Conservation (phyloP, 805 yeast genomes). For the Candida tibetensis region DNA sequence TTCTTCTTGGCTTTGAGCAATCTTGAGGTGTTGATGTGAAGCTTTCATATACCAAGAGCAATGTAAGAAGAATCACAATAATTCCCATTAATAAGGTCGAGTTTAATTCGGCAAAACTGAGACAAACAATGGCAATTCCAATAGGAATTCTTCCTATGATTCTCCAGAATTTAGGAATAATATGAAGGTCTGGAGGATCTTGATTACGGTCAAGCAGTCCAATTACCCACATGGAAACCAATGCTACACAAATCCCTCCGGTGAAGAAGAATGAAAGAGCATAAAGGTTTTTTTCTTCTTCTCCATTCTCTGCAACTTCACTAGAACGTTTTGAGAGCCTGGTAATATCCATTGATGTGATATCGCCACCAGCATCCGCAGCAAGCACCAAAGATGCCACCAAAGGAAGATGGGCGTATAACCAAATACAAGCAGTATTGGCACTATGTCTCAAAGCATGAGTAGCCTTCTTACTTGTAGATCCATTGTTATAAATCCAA, state of each 20-base stretch:
- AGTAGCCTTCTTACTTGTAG: conserved; percentile 45
- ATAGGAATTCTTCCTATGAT: conserved; percentile 41
- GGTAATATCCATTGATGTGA: conserved; percentile 30
- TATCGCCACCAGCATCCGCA: conserved; percentile 59
- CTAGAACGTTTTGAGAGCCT: conserved; percentile 9
- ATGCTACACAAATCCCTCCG: conserved; percentile 49
- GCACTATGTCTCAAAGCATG: conserved; percentile 55
- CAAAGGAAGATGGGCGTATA: conserved; percentile 49
- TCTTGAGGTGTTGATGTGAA: conserved; percentile 24
- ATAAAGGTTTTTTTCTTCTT: conserved; percentile 30
- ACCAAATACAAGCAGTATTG: conserved; percentile 44
- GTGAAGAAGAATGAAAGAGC: conserved; percentile 51
- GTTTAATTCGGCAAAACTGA: conserved; percentile 43
- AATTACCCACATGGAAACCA: conserved; percentile 36
- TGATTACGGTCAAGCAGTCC: conserved; percentile 44
- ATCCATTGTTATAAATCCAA: conserved; percentile 56
- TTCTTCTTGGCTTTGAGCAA: too few species aligned
- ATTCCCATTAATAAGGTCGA: conserved; percentile 44
- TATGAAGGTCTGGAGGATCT: conserved; percentile 35
- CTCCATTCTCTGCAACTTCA: conserved; percentile 6
- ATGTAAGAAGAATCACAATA: conserved; percentile 30
- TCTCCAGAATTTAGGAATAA: conserved; percentile 35
- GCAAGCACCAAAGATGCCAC: conserved; percentile 51
- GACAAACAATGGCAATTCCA: conserved; percentile 36
- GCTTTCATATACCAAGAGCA: conserved; percentile 39